Evolutionary conservation across 108 stramenopile genomes (phyloP), one percentile per base, ranked within the genome.

Genomic region (Stephanodiscus minutulus): DNA sequence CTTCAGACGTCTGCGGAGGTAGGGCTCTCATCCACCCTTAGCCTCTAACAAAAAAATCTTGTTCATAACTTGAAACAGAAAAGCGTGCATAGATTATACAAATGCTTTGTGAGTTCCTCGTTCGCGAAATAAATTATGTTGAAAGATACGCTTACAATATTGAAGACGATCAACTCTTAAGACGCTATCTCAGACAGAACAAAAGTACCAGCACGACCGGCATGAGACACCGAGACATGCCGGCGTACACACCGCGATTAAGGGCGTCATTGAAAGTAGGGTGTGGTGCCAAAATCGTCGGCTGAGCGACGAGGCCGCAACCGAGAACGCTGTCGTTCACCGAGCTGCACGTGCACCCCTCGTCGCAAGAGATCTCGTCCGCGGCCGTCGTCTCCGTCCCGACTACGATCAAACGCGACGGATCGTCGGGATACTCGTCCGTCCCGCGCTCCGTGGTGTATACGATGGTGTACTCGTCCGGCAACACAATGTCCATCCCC

Each of bases 271-370:
- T n/a, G 35, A 22, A 31, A 44, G 10, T 46, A 24, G 52, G 28
- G 28, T 33, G 24, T 13, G 66, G 35, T 37, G n/a, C 67, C 37
- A 7, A n/a, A 27, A 13, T 37, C 20, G 63, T 37, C 20, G 63
- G 21, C 22, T 44, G 10, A 5, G 63, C 44, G 20, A 68, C 37
- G n/a, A 41, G 41, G 15, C 72, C 64, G 46, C 72, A 73, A 8
- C 72, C 72, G 18, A 73, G 27, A 65, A 54, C 44, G n/a, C 57
- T 48, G 7, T 64, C 53, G 46, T 73, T 64, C 12, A 73, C 72
- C 39, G 64, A 28, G 10, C 46, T 65, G 44, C 72, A 73, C 22
- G 62, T 56, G 48, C 72, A 73, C 28, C 72, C 72, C 11, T 27
- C 28, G 27, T 73, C 72, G 48, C 72, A 73, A 0, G 72, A 61